These are phyloP conservation scores for Logfia minima DNA, from an alignment of 129 eudicot species.

Conservation along the genomic window DNA sequence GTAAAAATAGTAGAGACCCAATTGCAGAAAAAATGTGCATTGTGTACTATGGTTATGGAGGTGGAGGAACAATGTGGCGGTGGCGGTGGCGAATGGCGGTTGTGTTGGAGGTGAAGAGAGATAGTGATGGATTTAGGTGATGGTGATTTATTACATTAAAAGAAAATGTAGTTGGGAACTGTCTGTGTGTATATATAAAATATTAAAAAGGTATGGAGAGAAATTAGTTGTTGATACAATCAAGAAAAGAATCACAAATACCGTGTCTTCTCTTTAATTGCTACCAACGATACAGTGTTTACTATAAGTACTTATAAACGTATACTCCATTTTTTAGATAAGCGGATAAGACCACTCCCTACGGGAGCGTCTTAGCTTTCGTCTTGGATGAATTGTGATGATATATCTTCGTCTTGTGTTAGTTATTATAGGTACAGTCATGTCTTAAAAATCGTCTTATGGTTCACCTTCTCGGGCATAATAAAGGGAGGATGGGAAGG, in stretches of 20 bases:
- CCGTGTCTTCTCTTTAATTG: background rate
- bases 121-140: background rate
- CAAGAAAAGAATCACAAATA: constrained; percentile 36
- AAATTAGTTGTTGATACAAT: constrained; percentile 32
- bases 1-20: constrained; percentile 7
- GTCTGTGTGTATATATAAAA: constrained; percentile 5
- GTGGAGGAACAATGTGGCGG: background rate
- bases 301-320: too few relatives aligned
- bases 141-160: background rate
- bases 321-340: too few relatives aligned
- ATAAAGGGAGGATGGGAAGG: too few relatives aligned
- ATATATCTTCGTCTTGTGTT: too few relatives aligned
- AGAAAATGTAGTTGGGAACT: constrained; percentile 2
- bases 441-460: too few relatives aligned
- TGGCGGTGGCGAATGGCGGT: background rate
- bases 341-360: too few relatives aligned
- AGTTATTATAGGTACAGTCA: too few relatives aligned
- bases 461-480: too few relatives aligned
- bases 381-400: too few relatives aligned
- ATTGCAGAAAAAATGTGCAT: constrained; percentile 21
- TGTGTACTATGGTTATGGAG: constrained; percentile 3
- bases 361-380: too few relatives aligned
- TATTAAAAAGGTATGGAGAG: constrained; percentile 17
- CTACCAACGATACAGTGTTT: background rate
- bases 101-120: background rate